These are phyloP conservation scores for Lotus japonicus DNA, from an alignment of 306 rosid genomes.

Conservation along the genomic window DNA sequence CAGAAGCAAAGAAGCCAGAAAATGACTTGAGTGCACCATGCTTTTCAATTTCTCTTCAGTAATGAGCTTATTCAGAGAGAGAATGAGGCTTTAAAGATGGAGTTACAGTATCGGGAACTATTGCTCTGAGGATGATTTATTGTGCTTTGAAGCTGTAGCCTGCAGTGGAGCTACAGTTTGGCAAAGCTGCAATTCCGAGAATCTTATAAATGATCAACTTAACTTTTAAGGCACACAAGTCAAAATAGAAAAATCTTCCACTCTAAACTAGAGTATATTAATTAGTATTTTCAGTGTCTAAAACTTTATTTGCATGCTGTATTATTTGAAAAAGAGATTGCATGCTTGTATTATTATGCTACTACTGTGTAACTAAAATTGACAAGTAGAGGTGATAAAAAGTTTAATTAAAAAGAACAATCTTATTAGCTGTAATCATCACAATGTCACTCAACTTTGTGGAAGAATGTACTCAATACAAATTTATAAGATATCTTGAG, in stretches of 20 bases:
- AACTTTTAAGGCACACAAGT: neutral
- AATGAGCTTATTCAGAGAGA: slow-evolving; percentile 15
- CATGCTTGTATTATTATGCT: slow-evolving; percentile 2
- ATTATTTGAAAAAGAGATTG: neutral
- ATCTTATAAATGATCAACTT: slow-evolving; percentile 24
- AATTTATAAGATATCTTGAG: slow-evolving; percentile 7
- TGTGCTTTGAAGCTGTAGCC: slow-evolving; percentile 9
- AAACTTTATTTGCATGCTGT: slow-evolving; percentile 2
- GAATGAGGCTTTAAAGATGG: slow-evolving; percentile 3
- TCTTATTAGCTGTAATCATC: slow-evolving; percentile 16
- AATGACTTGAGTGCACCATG: slow-evolving; percentile 33
- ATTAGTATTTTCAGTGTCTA: neutral
- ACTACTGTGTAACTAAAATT: slow-evolving; percentile 4
- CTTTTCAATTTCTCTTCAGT: neutral
- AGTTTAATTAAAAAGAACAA: neutral
- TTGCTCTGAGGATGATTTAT: neutral
- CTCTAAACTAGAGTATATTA: no score
- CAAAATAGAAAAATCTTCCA: slow-evolving; percentile 6
- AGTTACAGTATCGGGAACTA: slow-evolving; percentile 29
- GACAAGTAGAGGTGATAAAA: neutral
- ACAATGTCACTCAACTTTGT: neutral
- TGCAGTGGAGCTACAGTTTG: slow-evolving; percentile 18
- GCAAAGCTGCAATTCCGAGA: slow-evolving; percentile 21
- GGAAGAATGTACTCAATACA: neutral
- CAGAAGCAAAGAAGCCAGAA: slow-evolving; percentile 22